These are phyloP conservation scores for Penicillium frequentans DNA, from an alignment of 2,329 filamentous ascomycete genomes.

Conservation along the genomic window DNA sequence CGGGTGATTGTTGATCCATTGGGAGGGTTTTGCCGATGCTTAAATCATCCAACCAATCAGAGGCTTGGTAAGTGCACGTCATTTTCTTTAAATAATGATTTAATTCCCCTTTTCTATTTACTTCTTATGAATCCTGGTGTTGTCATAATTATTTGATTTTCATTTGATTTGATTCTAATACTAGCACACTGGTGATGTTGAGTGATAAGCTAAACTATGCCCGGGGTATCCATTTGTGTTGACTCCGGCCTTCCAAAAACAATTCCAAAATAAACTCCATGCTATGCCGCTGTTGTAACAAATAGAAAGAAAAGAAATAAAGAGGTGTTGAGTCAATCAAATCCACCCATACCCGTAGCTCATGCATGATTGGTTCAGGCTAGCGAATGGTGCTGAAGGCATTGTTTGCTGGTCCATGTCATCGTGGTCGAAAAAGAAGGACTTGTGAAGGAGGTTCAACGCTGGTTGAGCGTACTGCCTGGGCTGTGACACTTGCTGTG, in stretches of 20 bases:
- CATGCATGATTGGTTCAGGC: conserved; percentile 31
- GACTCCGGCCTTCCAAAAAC: conserved; percentile 22
- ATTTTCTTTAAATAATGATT: not conserved
- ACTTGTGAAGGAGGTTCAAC: conserved; percentile 30
- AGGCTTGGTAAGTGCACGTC: not conserved
- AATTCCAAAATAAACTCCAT: conserved; percentile 28
- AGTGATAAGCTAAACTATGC: conserved; percentile 4
- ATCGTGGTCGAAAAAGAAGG: conserved; percentile 36
- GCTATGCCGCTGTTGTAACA: conserved; percentile 32
- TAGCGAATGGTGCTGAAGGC: conserved; percentile 23
- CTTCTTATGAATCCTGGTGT: not conserved
- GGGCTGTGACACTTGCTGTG: conserved; percentile 12
- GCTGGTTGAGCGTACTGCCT: conserved; percentile 25
- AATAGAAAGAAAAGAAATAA: conserved; percentile 10
- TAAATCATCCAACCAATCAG: conserved; percentile 12
- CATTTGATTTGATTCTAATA: not conserved
- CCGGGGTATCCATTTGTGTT: conserved; percentile 21
- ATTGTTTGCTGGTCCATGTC: conserved; percentile 25
- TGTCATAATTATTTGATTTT: not conserved
- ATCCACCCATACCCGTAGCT: conserved; percentile 39
- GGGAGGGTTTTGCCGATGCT: conserved; percentile 14
- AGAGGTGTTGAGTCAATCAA: conserved; percentile 15
- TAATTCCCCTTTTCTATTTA: not conserved
- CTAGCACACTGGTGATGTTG: not conserved
- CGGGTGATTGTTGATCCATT: conserved; percentile 22